phyloP scores from a whole-genome alignment of 805 yeast species.

The Nadsonia fulvescens region DNA sequence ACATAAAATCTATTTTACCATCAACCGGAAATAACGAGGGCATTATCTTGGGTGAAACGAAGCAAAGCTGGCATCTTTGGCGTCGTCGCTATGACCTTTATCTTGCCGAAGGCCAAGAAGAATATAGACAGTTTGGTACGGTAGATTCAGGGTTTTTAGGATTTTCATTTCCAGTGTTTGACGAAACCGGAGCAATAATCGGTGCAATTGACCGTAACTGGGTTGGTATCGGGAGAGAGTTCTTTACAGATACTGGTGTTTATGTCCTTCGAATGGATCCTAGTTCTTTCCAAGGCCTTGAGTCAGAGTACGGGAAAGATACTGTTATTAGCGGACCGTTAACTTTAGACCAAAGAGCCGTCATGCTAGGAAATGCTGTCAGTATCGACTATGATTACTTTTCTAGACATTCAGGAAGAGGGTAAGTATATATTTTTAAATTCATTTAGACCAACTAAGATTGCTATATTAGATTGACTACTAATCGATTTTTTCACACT shows the following conservation, averaged over 20 bases:
- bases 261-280: constrained; percentile 76
- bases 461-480: neutral
- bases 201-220: constrained; percentile 82
- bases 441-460: constrained; percentile 1
- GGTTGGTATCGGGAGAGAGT: constrained; percentile 86
- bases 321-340: constrained; percentile 26
- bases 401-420: constrained; percentile 67
- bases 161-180: constrained; percentile 65
- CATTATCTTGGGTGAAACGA: constrained; percentile 57
- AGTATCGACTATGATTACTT: constrained; percentile 93
- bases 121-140: constrained; percentile 62
- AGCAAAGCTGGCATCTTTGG: constrained; percentile 93
- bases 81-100: constrained; percentile 75
- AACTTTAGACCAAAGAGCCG: constrained; percentile 68
- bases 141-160: constrained; percentile 78
- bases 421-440: constrained; percentile 10
- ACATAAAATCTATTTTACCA: constrained; percentile 57
- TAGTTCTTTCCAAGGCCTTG: constrained; percentile 37
- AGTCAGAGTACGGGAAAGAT: constrained; percentile 30
- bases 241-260: constrained; percentile 89
- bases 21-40: constrained; percentile 25
- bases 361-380: constrained; percentile 71
- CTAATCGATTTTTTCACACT: neutral
- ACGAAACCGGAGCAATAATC: constrained; percentile 38
- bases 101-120: constrained; percentile 20